These are phyloP conservation scores for Trichoderma parareesei DNA, from an alignment of 495 filamentous ascomycete species.

Conservation along the genomic window DNA sequence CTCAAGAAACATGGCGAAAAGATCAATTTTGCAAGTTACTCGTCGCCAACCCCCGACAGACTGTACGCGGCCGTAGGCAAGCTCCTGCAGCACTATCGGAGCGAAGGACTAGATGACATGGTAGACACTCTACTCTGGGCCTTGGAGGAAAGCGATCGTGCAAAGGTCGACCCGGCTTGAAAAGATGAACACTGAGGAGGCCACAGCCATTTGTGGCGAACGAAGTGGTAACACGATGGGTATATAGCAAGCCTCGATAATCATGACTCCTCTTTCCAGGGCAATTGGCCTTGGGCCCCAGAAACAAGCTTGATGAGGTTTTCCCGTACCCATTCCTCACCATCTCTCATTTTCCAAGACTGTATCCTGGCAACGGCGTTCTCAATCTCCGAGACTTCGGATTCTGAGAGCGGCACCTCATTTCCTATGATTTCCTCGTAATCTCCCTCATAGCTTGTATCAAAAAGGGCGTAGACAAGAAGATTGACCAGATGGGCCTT, in stretches of 20 bases:
- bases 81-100: too few species aligned
- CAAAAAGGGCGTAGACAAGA: constrained; percentile 2
- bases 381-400: constrained; percentile 10
- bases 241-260: not conserved
- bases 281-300: not conserved
- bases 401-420: constrained; percentile 10
- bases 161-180: too few species aligned
- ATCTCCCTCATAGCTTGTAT: constrained; percentile 8
- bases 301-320: not conserved
- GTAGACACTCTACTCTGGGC: too few species aligned
- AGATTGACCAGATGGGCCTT: not conserved
- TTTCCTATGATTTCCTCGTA: constrained; percentile 11
- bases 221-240: not conserved
- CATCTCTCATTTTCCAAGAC: constrained; percentile 14
- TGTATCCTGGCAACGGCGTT: constrained; percentile 3
- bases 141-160: too few species aligned
- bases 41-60: too few species aligned
- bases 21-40: too few species aligned
- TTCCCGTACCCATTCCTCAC: constrained; percentile 11
- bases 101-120: too few species aligned
- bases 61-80: too few species aligned
- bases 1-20: too few species aligned
- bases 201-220: not conserved
- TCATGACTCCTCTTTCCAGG: not conserved
- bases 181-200: too few species aligned